Percentiles rank a stretch among this genome's conserved stretches.
These are phyloP conservation scores for Kwoniella shivajii DNA, from an alignment of 1,284 basidiomycete genomes.

Conservation along the genomic window DNA sequence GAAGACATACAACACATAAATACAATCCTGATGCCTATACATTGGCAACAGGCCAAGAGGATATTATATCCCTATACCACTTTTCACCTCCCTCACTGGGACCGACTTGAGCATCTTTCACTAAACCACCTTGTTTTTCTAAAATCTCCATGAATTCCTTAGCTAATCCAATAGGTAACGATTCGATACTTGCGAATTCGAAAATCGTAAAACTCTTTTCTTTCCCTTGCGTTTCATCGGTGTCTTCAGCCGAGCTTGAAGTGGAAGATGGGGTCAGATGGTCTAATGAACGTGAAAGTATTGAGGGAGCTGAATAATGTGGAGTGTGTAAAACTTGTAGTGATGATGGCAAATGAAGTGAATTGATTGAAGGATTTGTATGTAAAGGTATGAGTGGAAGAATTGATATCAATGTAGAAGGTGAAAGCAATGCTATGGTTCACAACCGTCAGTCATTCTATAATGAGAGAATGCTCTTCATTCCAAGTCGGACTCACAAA, in stretches of 20 bases:
- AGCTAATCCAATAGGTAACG: slow-evolving; percentile 69
- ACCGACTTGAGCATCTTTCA: slow-evolving; percentile 68
- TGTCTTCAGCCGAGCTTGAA: neutral
- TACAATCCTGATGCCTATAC: too few species aligned
- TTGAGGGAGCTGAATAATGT: slow-evolving; percentile 65
- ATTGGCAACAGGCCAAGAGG: slow-evolving; percentile 14
- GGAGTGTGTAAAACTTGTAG: slow-evolving; percentile 84
- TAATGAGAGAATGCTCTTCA: too few species aligned
- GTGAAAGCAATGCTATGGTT: slow-evolving; percentile 75
- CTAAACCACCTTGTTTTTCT: slow-evolving; percentile 64
- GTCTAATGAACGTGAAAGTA: slow-evolving; percentile 65
- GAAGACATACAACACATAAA: too few species aligned
- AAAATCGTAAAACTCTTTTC: slow-evolving; percentile 51
- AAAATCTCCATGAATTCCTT: slow-evolving; percentile 73
- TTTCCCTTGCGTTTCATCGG: slow-evolving; percentile 1
- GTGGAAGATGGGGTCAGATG: slow-evolving; percentile 58
- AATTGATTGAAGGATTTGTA: slow-evolving; percentile 69
- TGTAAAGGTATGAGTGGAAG: slow-evolving; percentile 68
- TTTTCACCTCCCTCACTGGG: slow-evolving; percentile 60
- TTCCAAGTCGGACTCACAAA: slow-evolving; percentile 66
- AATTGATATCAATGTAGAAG: slow-evolving; percentile 74
- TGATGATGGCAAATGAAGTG: slow-evolving; percentile 70
- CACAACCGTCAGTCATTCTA: neutral
- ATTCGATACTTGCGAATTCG: slow-evolving; percentile 69
- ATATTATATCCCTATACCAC: slow-evolving; percentile 71